Evolutionary conservation across 371 early-diverging fungal species (phyloP), one percentile per base, ranked within the genome.

Genomic region (Pancytospora philotis): DNA sequence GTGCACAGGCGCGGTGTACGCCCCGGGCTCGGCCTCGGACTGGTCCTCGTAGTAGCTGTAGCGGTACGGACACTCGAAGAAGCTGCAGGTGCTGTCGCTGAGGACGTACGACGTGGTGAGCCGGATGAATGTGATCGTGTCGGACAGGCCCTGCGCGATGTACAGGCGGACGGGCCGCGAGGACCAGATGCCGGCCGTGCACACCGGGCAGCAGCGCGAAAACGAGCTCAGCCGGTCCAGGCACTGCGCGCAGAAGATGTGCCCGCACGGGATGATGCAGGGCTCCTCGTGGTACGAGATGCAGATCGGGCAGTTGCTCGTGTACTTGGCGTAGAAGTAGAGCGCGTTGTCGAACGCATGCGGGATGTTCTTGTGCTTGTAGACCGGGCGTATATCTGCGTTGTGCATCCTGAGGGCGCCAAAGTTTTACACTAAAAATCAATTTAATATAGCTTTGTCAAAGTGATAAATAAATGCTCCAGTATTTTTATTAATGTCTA

Each of bases 251-350:
- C 60, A 59, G 22, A 19, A 59, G 6, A 10, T 6, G 22, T 59
- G 60, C 22, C 37, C 37, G 36, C 60, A 59, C 28, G 36, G 49
- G 19, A 59, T 22, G 8, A 59, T 34, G 48, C 10, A 6, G 10
- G 60, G 60, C 22, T 59, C 36, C 10, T 37, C 22, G 36, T 8
- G 36, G 60, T 59, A 59, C 8, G 35, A n/a, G 8, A 59, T 19
- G 52, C 60, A 59, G 10, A 59, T 59, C 22, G 60, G 49, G 52
- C 60, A 59, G 37, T 59, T 52, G 8, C 6, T 37, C 19, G 6
- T 34, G 22, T 8, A 59, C 38, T 6, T 59, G 6, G 10, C 38
- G 36, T 10, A 59, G 28, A 41, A 59, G 37, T 59, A 59, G 6
- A 41, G 19, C 10, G 60, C 22, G 28, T 59, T 59, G 16, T 31